Evolutionary conservation across 352 stramenopile species (phyloP).

Genomic region (Globisporangium iwayamae): DNA sequence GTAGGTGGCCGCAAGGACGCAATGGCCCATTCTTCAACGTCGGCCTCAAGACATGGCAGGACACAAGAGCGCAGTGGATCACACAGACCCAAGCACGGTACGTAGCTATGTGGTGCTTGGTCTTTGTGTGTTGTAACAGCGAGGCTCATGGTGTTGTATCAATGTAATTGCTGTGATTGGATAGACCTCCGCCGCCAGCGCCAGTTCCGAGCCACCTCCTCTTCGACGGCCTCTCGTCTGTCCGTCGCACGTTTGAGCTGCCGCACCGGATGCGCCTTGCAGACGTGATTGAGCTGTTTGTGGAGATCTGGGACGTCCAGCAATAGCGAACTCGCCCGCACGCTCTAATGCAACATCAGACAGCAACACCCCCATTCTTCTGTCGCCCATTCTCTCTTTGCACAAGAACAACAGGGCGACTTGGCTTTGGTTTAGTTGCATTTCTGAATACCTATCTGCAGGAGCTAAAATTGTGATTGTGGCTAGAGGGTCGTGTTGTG

Average conservation of each 20-base stretch:
- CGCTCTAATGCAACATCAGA: slow-evolving; percentile 11
- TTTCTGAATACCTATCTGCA: not conserved
- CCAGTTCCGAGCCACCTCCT: slow-evolving; percentile 72
- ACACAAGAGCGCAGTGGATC: slow-evolving; percentile 62
- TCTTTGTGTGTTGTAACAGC: slow-evolving; percentile 7
- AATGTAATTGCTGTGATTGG: not conserved
- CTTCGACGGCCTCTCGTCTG: slow-evolving; percentile 80
- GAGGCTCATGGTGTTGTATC: slow-evolving; percentile 1
- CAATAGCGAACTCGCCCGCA: slow-evolving; percentile 29
- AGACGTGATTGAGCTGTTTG: slow-evolving; percentile 85
- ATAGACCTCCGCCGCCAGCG: slow-evolving; percentile 57
- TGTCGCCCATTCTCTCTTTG: not conserved
- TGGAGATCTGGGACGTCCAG: slow-evolving; percentile 89
- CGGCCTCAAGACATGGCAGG: slow-evolving; percentile 73
- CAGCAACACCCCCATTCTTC: slow-evolving; percentile 3
- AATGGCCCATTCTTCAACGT: slow-evolving; percentile 87
- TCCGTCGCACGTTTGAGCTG: slow-evolving; percentile 85
- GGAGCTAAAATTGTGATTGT: slow-evolving; percentile 11
- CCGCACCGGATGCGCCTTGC: slow-evolving; percentile 81
- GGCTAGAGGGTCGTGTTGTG: not conserved
- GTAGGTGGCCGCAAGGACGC: slow-evolving; percentile 79
- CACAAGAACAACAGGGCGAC: not conserved
- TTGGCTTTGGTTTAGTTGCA: not conserved
- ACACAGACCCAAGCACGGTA: slow-evolving; percentile 68
- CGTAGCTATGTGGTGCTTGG: slow-evolving; percentile 6